phyloP scores from a whole-genome alignment of 2,329 filamentous ascomycete species.

The Ophiostoma fasciatum region DNA sequence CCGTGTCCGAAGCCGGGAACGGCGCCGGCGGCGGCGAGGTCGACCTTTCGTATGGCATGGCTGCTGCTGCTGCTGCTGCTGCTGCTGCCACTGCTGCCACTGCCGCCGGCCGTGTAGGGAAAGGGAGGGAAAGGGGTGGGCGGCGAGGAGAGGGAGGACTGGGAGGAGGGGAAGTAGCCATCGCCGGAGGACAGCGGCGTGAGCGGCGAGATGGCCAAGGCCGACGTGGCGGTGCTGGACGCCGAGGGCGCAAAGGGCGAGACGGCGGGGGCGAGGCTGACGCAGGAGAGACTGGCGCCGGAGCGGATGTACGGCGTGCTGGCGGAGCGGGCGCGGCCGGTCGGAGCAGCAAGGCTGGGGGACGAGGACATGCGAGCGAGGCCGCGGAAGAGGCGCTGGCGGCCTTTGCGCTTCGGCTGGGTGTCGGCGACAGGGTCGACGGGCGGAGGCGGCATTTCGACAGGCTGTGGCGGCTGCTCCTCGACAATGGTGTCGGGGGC shows the following conservation, averaged over 20 bases:
- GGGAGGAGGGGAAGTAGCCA: slow-evolving; percentile 5
- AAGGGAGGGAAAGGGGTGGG: slow-evolving; percentile 18
- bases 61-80: not conserved
- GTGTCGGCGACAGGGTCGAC: slow-evolving; percentile 6
- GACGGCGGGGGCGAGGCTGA: slow-evolving; percentile 31
- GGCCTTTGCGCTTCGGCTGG: slow-evolving; percentile 27
- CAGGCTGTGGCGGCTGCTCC: slow-evolving; percentile 3
- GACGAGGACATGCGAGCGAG: slow-evolving; percentile 74
- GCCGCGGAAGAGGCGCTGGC: slow-evolving; percentile 55
- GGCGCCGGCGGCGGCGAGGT: slow-evolving; percentile 19
- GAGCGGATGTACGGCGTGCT: slow-evolving; percentile 50
- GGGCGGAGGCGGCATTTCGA: not conserved
- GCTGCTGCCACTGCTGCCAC: not conserved
- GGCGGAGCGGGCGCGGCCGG: slow-evolving; percentile 49
- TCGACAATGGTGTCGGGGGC: slow-evolving; percentile 8
- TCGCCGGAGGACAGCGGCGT: slow-evolving; percentile 13
- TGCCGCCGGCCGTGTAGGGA: not conserved
- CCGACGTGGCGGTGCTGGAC: slow-evolving; percentile 13
- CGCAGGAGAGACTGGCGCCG: slow-evolving; percentile 35
- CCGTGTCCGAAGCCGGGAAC: slow-evolving; percentile 21
- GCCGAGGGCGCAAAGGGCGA: slow-evolving; percentile 26
- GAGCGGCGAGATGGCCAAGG: slow-evolving; percentile 16
- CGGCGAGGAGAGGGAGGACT: slow-evolving; percentile 19
- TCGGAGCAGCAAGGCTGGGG: slow-evolving; percentile 50
- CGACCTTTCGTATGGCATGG: slow-evolving; percentile 35